Evolutionary conservation across 331 rosid species (phyloP).

Genomic region (Acacia pycnantha): DNA sequence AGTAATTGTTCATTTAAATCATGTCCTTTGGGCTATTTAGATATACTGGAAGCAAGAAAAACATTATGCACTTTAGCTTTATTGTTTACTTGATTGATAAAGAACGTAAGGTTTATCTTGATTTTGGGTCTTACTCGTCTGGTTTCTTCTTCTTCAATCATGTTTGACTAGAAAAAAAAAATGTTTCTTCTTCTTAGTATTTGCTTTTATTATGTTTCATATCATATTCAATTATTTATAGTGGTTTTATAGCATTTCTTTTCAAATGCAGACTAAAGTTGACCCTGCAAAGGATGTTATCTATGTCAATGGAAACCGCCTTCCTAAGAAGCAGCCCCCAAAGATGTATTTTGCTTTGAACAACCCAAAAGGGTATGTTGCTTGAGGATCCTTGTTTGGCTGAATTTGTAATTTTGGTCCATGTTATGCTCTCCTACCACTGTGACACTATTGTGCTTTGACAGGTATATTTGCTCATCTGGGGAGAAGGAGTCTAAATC

Average conservation of each 20-base stretch:
- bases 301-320: slow-evolving; percentile 88
- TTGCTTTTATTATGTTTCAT: no score
- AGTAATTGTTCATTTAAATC: no score
- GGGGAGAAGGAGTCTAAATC: slow-evolving; percentile 81
- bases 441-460: slow-evolving; percentile 17
- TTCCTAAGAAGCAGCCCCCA: slow-evolving; percentile 85
- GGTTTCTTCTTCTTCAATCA: no score
- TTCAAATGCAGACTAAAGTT: slow-evolving; percentile 64
- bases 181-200: no score
- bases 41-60: no score
- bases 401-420: slow-evolving; percentile 14
- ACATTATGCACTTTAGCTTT: no score
- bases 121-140: no score
- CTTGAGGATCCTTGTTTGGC: neutral
- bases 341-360: slow-evolving; percentile 89
- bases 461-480: slow-evolving; percentile 84
- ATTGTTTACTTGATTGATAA: no score
- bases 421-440: neutral
- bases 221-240: no score
- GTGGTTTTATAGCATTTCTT: neutral
- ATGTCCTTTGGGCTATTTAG: no score
- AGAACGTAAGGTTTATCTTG: no score
- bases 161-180: no score
- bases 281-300: slow-evolving; percentile 84
- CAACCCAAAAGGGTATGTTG: slow-evolving; percentile 95